phyloP scores from a whole-genome alignment of 352 stramenopile genomes.

The Phytophthora pistaciae region DNA sequence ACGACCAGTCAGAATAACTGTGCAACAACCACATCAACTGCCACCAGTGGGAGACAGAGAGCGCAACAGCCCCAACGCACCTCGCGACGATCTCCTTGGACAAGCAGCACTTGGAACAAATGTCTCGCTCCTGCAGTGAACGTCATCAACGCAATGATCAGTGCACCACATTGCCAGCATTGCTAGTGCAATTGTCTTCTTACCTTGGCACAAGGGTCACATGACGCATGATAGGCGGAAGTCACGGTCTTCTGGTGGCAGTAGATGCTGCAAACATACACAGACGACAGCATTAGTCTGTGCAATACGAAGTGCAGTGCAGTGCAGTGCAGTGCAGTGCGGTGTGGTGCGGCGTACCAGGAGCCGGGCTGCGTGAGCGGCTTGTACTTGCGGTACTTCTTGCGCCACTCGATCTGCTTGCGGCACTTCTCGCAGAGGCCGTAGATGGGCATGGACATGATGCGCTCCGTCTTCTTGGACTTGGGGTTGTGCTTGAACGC shows the following conservation, averaged over 20 bases:
- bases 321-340: conserved; percentile 2
- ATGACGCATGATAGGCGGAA: conserved; percentile 96
- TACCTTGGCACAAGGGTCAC: conserved; percentile 90
- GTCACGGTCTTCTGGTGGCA: conserved; percentile 94
- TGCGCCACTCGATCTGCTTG: conserved; percentile 98
- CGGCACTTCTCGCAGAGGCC: conserved; percentile 95
- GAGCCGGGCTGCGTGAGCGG: conserved; percentile 94
- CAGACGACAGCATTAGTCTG: conserved; percentile 3
- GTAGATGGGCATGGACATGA: conserved; percentile 91
- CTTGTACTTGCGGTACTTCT: conserved; percentile 99
- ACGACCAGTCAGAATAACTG: background rate
- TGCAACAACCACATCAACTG: background rate
- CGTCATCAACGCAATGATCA: conserved; percentile 4
- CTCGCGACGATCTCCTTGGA: conserved; percentile 75
- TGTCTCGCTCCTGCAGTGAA: conserved; percentile 61
- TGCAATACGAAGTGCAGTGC: background rate
- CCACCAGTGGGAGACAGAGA: background rate
- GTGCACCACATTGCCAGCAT: background rate
- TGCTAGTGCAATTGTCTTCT: background rate
- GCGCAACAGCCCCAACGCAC: conserved; percentile 31
- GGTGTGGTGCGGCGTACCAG: conserved; percentile 64
- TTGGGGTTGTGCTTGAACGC: conserved; percentile 99
- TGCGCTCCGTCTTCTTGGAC: conserved; percentile 97
- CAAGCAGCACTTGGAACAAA: conserved; percentile 92
- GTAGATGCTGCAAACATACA: conserved; percentile 76